Conservation (phyloP, 2,329 filamentous ascomycete genomes). For the Microdochium nivale region DNA sequence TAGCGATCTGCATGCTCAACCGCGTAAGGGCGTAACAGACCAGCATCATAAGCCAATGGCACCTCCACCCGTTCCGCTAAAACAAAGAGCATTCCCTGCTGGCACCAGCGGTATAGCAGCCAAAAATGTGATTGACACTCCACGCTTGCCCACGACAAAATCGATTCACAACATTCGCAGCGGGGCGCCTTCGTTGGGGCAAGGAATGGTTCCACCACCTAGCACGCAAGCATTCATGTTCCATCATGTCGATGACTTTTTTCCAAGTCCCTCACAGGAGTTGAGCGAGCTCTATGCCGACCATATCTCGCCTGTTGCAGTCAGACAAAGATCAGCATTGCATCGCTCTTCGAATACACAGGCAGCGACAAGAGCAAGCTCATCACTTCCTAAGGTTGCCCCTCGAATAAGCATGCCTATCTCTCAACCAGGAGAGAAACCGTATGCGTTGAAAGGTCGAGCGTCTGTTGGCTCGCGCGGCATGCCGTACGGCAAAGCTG, state of each 20-base stretch:
- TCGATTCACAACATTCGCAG: neutral
- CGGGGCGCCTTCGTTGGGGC: constrained; percentile 10
- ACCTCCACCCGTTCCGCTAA: constrained; percentile 15
- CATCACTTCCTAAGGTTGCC: too few relatives aligned
- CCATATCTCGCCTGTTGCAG: too few relatives aligned
- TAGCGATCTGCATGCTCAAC: neutral
- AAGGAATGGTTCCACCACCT: constrained; percentile 1
- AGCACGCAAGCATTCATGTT: constrained; percentile 46
- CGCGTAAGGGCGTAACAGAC: neutral
- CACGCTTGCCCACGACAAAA: too few relatives aligned
- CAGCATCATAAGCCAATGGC: constrained; percentile 12
- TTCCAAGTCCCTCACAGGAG: constrained; percentile 48
- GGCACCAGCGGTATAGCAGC: too few relatives aligned
- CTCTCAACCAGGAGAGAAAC: too few relatives aligned
- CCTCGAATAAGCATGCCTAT: too few relatives aligned
- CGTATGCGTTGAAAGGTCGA: too few relatives aligned
- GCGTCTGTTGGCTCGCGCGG: too few relatives aligned
- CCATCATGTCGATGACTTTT: constrained; percentile 41
- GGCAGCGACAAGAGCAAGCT: too few relatives aligned
- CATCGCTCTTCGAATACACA: too few relatives aligned
- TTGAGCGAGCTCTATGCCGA: constrained; percentile 40
- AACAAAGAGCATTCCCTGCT: constrained; percentile 10
- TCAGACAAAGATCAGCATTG: too few relatives aligned
- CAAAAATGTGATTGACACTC: too few relatives aligned
- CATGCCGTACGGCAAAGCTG: constrained; percentile 10